phyloP scores from a whole-genome alignment of 2,329 filamentous ascomycete genomes.

The Aspergillus ustus region DNA sequence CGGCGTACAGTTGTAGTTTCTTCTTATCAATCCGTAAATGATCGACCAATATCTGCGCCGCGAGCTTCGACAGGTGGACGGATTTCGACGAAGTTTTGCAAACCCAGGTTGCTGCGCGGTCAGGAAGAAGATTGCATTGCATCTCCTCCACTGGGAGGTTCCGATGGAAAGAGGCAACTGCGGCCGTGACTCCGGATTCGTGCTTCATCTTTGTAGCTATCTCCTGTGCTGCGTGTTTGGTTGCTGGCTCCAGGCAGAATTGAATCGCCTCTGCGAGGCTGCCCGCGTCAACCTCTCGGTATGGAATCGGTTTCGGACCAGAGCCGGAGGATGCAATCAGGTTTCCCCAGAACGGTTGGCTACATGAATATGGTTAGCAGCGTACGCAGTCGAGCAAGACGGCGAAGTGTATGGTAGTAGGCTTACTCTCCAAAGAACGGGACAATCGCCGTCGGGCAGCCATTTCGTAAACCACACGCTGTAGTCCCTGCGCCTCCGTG shows the following conservation, averaged over 20 bases:
- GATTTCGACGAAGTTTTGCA: conserved; percentile 18
- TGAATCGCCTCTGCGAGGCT: conserved; percentile 53
- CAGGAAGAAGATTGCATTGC: conserved; percentile 31
- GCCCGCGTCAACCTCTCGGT: conserved; percentile 50
- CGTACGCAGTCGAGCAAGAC: no score
- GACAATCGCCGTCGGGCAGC: conserved; percentile 58
- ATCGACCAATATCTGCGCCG: conserved; percentile 31
- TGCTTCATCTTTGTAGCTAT: conserved; percentile 45
- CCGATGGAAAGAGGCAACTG: conserved; percentile 52
- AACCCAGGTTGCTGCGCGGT: conserved; percentile 36
- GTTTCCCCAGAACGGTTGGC: conserved; percentile 59
- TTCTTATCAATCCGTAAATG: conserved; percentile 26
- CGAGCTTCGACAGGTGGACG: conserved; percentile 30
- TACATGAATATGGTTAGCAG: conserved; percentile 7
- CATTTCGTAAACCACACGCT: conserved; percentile 58
- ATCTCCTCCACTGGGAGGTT: conserved; percentile 33
- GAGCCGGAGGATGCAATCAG: conserved; percentile 57
- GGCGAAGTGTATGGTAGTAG: background rate
- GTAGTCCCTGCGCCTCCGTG: conserved; percentile 66
- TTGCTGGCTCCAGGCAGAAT: conserved; percentile 47
- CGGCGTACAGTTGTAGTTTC: conserved; percentile 28
- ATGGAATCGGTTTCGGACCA: conserved; percentile 54
- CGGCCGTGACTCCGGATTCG: conserved; percentile 48
- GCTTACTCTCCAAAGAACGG: conserved; percentile 61
- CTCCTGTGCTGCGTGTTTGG: conserved; percentile 40